A percentile compares a stretch with the other conserved stretches of the same genome.
Evolutionary conservation across 1,284 basidiomycete species (phyloP).

Genomic region (Heterobasidion occidentale): DNA sequence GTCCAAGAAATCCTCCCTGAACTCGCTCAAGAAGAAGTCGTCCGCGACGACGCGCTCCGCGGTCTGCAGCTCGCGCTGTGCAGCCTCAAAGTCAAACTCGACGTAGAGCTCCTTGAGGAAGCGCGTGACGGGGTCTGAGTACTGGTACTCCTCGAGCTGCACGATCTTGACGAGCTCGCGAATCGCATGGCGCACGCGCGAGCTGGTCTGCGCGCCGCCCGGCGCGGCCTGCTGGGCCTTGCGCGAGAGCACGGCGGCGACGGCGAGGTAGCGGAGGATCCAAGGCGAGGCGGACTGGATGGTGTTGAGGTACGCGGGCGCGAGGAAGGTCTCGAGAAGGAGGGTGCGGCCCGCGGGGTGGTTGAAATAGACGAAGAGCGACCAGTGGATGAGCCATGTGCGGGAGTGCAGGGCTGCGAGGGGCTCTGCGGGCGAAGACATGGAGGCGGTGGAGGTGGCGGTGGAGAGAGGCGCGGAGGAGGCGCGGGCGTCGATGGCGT

Average conservation of each 20-base stretch:
- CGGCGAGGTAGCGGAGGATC: slow-evolving; percentile 91
- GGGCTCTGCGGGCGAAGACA: slow-evolving; percentile 42
- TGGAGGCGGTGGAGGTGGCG: slow-evolving; percentile 34
- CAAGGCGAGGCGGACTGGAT: slow-evolving; percentile 96
- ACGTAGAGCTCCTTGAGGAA: slow-evolving; percentile 93
- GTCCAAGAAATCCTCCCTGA: slow-evolving; percentile 90
- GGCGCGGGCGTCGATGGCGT: slow-evolving; percentile 80
- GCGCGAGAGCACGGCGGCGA: slow-evolving; percentile 88
- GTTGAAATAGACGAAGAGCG: slow-evolving; percentile 97
- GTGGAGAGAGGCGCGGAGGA: slow-evolving; percentile 38
- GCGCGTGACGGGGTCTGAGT: slow-evolving; percentile 86
- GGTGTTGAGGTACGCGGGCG: slow-evolving; percentile 95
- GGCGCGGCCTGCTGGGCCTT: slow-evolving; percentile 40
- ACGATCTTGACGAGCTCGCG: slow-evolving; percentile 87
- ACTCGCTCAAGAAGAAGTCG: slow-evolving; percentile 93
- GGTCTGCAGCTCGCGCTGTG: slow-evolving; percentile 74
- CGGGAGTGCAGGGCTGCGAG: slow-evolving; percentile 88
- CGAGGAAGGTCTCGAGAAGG: slow-evolving; percentile 93
- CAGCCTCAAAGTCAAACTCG: slow-evolving; percentile 88
- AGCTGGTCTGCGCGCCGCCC: slow-evolving; percentile 37
- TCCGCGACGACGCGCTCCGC: slow-evolving; percentile 82
- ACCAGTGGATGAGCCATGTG: slow-evolving; percentile 97
- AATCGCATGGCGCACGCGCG: slow-evolving; percentile 77
- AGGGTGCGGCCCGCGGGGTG: slow-evolving; percentile 89
- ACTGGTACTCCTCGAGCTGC: slow-evolving; percentile 92